Conservation (phyloP, 768 basidiomycete genomes). For the Pilatotrama ljubarskyi region DNA sequence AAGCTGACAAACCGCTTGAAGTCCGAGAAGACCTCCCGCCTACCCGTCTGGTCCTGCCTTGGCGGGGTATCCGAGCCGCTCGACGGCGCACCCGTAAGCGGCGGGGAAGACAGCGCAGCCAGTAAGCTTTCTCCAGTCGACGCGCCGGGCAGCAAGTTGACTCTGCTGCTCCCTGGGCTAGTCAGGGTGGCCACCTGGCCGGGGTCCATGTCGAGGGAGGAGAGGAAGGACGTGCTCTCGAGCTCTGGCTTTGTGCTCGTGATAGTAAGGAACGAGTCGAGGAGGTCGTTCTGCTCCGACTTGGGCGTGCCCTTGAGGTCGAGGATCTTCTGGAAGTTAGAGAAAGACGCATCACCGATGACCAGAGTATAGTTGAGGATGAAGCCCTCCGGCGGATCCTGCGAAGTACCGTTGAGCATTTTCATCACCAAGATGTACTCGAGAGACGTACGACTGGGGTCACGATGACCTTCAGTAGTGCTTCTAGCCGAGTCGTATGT, state of each 20-base stretch:
- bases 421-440: neutral
- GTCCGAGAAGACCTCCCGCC: constrained; percentile 85
- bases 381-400: constrained; percentile 94
- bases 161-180: constrained; percentile 66
- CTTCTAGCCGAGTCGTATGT: constrained; percentile 80
- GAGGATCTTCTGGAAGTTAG: constrained; percentile 99
- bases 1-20: constrained; percentile 88
- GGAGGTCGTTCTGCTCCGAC: constrained; percentile 80
- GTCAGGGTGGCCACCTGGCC: constrained; percentile 52
- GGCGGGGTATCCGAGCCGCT: constrained; percentile 53
- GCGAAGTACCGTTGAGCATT: neutral
- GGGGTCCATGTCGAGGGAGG: constrained; percentile 95
- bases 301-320: constrained; percentile 94
- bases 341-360: constrained; percentile 92
- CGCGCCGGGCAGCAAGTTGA: constrained; percentile 45
- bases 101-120: constrained; percentile 59
- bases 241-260: constrained; percentile 92
- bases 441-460: constrained; percentile 74
- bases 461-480: constrained; percentile 91
- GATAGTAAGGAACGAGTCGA: constrained; percentile 89
- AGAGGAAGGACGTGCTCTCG: constrained; percentile 88
- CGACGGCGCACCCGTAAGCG: constrained; percentile 56
- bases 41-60: constrained; percentile 47
- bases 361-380: constrained; percentile 94
- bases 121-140: constrained; percentile 57